Base-by-base conservation (phyloP, 1,284 basidiomycete genomes). In the Cutaneotrichosporon daszewskae region DNA sequence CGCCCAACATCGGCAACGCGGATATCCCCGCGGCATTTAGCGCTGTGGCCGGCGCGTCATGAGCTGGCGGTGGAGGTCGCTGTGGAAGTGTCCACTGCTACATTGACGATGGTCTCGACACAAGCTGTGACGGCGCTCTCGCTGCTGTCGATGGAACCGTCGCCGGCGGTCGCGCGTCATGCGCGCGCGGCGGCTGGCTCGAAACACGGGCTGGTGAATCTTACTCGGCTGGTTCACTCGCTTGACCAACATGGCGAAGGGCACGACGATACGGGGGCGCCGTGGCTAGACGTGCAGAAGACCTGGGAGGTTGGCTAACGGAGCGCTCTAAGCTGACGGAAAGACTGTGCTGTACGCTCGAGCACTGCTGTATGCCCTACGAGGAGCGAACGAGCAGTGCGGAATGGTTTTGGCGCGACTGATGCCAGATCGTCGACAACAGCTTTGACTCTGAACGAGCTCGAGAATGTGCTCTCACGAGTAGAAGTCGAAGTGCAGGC, bases 331-430 rank as follows among this genome's bases (percentile, higher is more conserved):
- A 18, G 23, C 25, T 40, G 4, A 34, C 14, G 13, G 3, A 2
- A 38, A 70, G 68, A 64, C 57, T 18, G 53, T 66, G 3, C 40
- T 58, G 17, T 69, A 69, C 42, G 60, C 68, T 12, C 51, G 58
- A 5, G 58, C 55, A 1, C 40, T 68, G 7, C 51, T 65, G 8
- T 55, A 60, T 8, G 47, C 51, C 1, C 42, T 70, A 19, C 43
- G 48, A 20, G 45, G 58, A 14, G 56, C 48, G 3, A 65, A 66
- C 37, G 64, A 66, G 32, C 55, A 61, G 66, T 68, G 43, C 37
- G 16, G 20, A 18, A 24, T 14, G 17, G n/a, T 2, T 16, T 24
- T 5, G 10, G n/a, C 14, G 17, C 16, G 17, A 27, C 44, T 49
- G 31, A 48, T 32, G 10, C 10, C 40, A 63, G 59, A 42, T 49